Conservation (phyloP, 2,329 filamentous ascomycete species). For the Penicillium sp. region DNA sequence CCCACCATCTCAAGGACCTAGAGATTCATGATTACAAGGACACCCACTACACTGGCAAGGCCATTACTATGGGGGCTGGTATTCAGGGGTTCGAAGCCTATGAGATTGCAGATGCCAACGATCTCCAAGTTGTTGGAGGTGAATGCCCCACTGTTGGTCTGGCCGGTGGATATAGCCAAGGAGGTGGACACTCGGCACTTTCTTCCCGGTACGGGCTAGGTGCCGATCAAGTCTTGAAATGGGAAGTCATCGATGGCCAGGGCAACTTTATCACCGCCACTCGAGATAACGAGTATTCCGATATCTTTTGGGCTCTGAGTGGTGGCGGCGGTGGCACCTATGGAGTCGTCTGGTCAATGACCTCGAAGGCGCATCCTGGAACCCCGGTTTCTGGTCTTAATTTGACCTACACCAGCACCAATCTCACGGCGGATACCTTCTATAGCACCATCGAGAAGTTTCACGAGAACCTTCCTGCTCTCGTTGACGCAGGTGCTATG, state of each 20-base stretch:
- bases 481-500: slow-evolving; percentile 54
- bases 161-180: slow-evolving; percentile 61
- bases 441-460: slow-evolving; percentile 53
- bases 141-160: slow-evolving; percentile 57
- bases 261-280: slow-evolving; percentile 18
- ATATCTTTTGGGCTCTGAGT: slow-evolving; percentile 23
- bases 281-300: slow-evolving; percentile 15
- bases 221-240: slow-evolving; percentile 60
- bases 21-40: slow-evolving; percentile 35
- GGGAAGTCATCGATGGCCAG: slow-evolving; percentile 55
- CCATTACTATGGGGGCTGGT: slow-evolving; percentile 57
- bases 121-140: slow-evolving; percentile 57
- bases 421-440: slow-evolving; percentile 46
- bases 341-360: slow-evolving; percentile 58
- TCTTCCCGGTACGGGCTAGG: slow-evolving; percentile 57
- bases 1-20: slow-evolving; percentile 33
- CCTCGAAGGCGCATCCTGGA: slow-evolving; percentile 52
- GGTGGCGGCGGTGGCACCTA: slow-evolving; percentile 53
- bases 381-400: slow-evolving; percentile 46
- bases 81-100: slow-evolving; percentile 54
- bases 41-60: slow-evolving; percentile 50
- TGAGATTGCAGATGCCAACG: slow-evolving; percentile 44
- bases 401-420: slow-evolving; percentile 41
- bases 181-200: slow-evolving; percentile 60
- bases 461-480: slow-evolving; percentile 48